Base-by-base conservation (phyloP, 2,329 filamentous ascomycete species). In the Trichoderma sp. region DNA sequence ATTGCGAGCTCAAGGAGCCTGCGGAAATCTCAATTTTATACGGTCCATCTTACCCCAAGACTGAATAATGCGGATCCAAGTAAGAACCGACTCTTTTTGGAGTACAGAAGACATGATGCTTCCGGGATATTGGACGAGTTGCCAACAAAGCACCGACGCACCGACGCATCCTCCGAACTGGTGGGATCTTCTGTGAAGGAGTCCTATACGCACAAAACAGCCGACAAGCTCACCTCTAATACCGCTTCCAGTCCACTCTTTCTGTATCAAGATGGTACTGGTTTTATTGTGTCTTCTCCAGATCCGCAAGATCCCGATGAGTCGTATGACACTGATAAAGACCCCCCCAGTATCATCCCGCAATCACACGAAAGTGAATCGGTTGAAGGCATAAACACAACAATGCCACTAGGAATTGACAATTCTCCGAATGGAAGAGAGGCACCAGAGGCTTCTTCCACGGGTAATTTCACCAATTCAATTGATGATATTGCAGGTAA, bases 271-370 rank as follows among this genome's bases (percentile, higher is more conserved):
- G 43, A 50, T 50, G 43, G 43, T 20, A 9, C 43, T 20, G 43
- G n/a, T 47, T n/a, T 47, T 20, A 20, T 50, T 20, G n/a, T 50
- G n/a, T 50, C 43, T 11, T 50, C 43, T 50, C 43, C 43, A 17
- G 43, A 50, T 50, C 43, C 43, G 0, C 43, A 50, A 50, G 43
- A 50, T 20, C n/a, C 43, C 8, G 43, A 20, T 11, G 43, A 20
- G 2, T 1, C 6, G 0, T 50, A 20, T 9, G 2, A 11, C n/a
- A 4, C 9, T 12, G 4, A 12, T 6, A 6, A 6, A 20, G n/a
- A 50, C 9, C 43, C n/a, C 4, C 3, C 5, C 1, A 8, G 15
- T 4, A n/a, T 43, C 7, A n/a, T n/a, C 39, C 3, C 39, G 7
- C 39, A 17, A 20, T 50, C 5, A 6, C 43, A 20, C 17, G 9